These are phyloP conservation scores for Exophiala sp. DNA, from an alignment of 2,329 filamentous ascomycete species.

Conservation along the genomic window DNA sequence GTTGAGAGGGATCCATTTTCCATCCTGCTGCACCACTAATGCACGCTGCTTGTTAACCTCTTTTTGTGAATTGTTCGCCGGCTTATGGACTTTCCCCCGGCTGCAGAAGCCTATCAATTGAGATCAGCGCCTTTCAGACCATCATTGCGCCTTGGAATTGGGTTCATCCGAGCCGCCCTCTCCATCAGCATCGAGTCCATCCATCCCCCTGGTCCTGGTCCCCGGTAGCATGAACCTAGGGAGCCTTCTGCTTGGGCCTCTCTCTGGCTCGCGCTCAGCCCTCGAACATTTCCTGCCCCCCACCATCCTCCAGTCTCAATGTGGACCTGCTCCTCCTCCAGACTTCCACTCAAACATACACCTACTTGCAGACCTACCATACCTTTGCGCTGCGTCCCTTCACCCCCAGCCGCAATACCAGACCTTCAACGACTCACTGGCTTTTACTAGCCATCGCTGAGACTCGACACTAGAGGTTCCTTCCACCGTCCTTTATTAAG, in stretches of 20 bases:
- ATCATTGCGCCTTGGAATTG: too few relatives aligned
- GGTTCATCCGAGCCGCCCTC: not conserved
- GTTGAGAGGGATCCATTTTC: not conserved
- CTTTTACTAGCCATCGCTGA: too few relatives aligned
- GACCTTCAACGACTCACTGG: not conserved
- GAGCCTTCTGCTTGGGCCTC: conserved; percentile 9
- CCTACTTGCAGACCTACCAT: not conserved
- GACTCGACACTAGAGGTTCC: too few relatives aligned
- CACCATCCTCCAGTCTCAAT: conserved; percentile 15
- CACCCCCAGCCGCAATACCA: not conserved
- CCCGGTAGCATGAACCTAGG: conserved; percentile 4
- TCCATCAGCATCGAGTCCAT: not conserved
- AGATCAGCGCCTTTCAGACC: too few relatives aligned
- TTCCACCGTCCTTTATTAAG: too few relatives aligned
- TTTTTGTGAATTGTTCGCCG: not conserved
- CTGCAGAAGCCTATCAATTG: not conserved
- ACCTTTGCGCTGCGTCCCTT: not conserved
- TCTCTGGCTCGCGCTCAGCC: conserved; percentile 6
- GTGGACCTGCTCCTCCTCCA: conserved; percentile 9
- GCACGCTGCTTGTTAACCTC: not conserved
- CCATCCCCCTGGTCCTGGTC: conserved; percentile 4
- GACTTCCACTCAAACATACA: conserved; percentile 1
- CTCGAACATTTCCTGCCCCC: conserved; percentile 13
- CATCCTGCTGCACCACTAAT: not conserved
- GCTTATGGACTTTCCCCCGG: not conserved